Evolutionary conservation across 345 rosid genomes (phyloP).

Genomic region (Psidium guajava): DNA sequence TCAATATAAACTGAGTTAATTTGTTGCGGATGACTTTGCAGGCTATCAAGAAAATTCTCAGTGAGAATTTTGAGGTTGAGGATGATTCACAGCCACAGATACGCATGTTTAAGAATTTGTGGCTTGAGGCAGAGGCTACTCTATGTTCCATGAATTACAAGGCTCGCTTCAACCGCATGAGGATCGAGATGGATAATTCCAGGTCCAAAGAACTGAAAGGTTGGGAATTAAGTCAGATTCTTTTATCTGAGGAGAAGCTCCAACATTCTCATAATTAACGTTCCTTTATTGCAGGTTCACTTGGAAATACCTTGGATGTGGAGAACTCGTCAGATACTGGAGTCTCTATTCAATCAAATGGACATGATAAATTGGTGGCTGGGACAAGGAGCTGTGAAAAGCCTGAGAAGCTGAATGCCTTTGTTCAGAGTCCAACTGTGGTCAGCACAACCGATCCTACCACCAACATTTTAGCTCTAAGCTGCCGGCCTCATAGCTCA

Average conservation of each 20-base stretch:
- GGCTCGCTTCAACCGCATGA: slow-evolving; percentile 61
- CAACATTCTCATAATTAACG: not conserved
- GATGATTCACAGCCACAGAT: slow-evolving; percentile 47
- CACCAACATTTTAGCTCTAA: not conserved
- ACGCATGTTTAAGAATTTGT: slow-evolving; percentile 72
- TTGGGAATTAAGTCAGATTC: not conserved
- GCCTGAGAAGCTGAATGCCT: not conserved
- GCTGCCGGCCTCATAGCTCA: not conserved
- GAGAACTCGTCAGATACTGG: not conserved
- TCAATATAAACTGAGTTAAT: not conserved
- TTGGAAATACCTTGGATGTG: not conserved
- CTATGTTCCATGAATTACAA: slow-evolving; percentile 54
- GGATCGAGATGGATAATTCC: slow-evolving; percentile 37
- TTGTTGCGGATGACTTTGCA: slow-evolving; percentile 14
- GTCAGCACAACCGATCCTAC: not conserved
- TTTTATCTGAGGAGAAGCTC: not conserved
- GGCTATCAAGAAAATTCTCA: slow-evolving; percentile 67
- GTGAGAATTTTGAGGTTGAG: slow-evolving; percentile 43
- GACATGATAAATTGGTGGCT: not conserved
- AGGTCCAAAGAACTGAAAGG: slow-evolving; percentile 9
- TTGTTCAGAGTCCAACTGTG: not conserved
- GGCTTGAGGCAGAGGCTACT: slow-evolving; percentile 96
- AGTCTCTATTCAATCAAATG: not conserved
- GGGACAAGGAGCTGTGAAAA: not conserved
- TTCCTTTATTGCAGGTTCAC: not conserved